Evolutionary conservation across 805 yeast genomes (phyloP), one percentile per base, ranked within the genome.

Genomic region (Candida xiaguanensis): DNA sequence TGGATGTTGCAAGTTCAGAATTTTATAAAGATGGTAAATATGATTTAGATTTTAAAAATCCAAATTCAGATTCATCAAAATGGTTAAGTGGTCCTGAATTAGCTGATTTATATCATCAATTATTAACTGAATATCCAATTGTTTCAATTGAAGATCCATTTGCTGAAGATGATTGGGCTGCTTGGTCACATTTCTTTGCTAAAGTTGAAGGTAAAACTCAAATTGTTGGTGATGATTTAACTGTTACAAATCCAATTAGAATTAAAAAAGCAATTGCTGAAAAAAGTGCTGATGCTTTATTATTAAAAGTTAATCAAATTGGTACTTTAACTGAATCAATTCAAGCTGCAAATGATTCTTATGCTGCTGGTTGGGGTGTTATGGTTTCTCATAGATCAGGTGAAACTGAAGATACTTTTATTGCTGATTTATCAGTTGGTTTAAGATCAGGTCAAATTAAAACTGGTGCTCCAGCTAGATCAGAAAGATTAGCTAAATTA

Each of bases 361-460:
- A 80, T 75, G 82, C 80, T 52, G 97, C 96, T 51, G 88, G 88
- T 65, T 91, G 99, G 99, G 97, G 97, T 80, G 96, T 90, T 66
- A 90, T 91, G 97, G 98, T 93, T 61, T 90, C 97, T 63, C 99
- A 91, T 88, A 89, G 99, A 83, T 90, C 97, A 59, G 99, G 99
- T 77, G 99, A 91, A 81, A 90, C 97, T 55, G 99, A 93, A 78
- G 99, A 93, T 75, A 84, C 95, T 62, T 83, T 87, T 78, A 91
- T 91, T 71, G 98, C 99, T 64, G 98, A 91, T 74, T 80, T 91
- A 67, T 77, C 88, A 61, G 99, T 93, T 60, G 98, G 98, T 79
- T 80, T 91, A 71, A 88, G 97, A 83, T 61, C 95, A 54, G 99
- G 97, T 70, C 98, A 91, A 80, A 86, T 91, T 75, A 91, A 91